These are phyloP conservation scores for Curvularia spicifera DNA, from an alignment of 2,329 filamentous ascomycete genomes.

Conservation along the genomic window DNA sequence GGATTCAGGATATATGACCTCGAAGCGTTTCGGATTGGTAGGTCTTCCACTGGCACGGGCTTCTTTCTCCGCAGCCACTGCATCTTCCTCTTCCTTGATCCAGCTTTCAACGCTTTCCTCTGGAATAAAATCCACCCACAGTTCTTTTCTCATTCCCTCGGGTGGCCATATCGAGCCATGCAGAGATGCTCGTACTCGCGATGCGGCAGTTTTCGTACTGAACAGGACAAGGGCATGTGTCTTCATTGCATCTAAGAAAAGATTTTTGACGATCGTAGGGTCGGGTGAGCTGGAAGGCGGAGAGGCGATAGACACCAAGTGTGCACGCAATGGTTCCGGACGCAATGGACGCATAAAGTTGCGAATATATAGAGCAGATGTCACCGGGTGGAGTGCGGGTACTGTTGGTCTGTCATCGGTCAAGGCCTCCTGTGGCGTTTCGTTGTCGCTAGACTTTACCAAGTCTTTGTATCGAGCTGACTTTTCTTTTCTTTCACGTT, in stretches of 20 bases:
- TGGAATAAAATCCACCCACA: slow-evolving; percentile 91
- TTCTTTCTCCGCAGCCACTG: slow-evolving; percentile 38
- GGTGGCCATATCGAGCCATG: slow-evolving; percentile 86
- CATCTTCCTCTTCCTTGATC: slow-evolving; percentile 62
- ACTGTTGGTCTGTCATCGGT: slow-evolving; percentile 42
- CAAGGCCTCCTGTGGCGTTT: slow-evolving; percentile 22
- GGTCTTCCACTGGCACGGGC: slow-evolving; percentile 30
- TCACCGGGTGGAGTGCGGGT: slow-evolving; percentile 52
- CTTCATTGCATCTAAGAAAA: slow-evolving; percentile 83
- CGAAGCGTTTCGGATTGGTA: slow-evolving; percentile 36
- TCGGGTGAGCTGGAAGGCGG: slow-evolving; percentile 59
- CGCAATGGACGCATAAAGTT: slow-evolving; percentile 89
- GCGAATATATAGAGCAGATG: slow-evolving; percentile 74
- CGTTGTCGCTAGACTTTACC: slow-evolving; percentile 27
- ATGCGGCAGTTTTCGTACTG: slow-evolving; percentile 70
- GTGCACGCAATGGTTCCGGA: slow-evolving; percentile 67
- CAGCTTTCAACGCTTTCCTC: slow-evolving; percentile 74
- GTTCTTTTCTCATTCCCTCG: slow-evolving; percentile 79
- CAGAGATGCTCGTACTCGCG: slow-evolving; percentile 74
- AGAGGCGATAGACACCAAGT: slow-evolving; percentile 73
- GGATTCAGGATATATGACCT: slow-evolving; percentile 39
- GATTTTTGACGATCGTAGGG: slow-evolving; percentile 65
- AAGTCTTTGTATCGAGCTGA: slow-evolving; percentile 45
- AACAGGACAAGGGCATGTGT: slow-evolving; percentile 88
- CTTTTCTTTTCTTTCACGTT: slow-evolving; percentile 40